Evolutionary conservation across 192 early-diverging fungal genomes (phyloP), one percentile per base, ranked within the genome.

Genomic region (Coemansia nantahalensis): DNA sequence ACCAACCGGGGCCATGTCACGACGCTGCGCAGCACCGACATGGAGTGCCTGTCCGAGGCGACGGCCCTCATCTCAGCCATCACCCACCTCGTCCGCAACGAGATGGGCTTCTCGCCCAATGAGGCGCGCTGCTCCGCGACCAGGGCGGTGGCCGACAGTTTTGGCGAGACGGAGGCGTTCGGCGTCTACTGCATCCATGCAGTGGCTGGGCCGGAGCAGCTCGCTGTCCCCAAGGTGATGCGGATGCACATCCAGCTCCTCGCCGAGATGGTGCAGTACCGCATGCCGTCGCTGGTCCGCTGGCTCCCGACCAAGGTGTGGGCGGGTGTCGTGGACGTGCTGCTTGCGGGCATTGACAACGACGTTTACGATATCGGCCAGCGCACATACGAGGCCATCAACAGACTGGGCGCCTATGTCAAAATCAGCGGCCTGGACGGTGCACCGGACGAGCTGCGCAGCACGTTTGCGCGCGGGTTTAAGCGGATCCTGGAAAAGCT

Each of bases 91-190:
- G 59, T 75, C 13, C 60, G 45, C 47, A 75, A 75, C 42, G 71
- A 75, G 31, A 68, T 75, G 63, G 71, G 71, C 4, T 68, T 75
- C 38, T 56, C 71, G 14, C 48, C 59, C 2, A 53, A 75, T 24
- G 71, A 75, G 26, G 48, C 59, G 0, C 40, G 43, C 23, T 38
- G 47, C 10, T 48, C 59, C 35, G 55, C 50, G 12, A 37, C 35
- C 53, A 62, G 31, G n/a, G 44, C 46, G 8, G 65, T 68, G 2
- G 62, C 60, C 13, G 65, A 75, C n/a, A 54, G 48, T 30, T 75
- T 59, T 59, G 71, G 71, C 26, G 71, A 75, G 39, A 68, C 71
- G 7, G 71, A 75, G 44, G 48, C 63, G 17, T 75, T 64, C 49
- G 71, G 71, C 0, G 33, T 75, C 10, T 75, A 68, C 37, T 75